These are phyloP conservation scores for Hypoxylon sp. DNA, from an alignment of 2,329 filamentous ascomycete species.

Conservation along the genomic window DNA sequence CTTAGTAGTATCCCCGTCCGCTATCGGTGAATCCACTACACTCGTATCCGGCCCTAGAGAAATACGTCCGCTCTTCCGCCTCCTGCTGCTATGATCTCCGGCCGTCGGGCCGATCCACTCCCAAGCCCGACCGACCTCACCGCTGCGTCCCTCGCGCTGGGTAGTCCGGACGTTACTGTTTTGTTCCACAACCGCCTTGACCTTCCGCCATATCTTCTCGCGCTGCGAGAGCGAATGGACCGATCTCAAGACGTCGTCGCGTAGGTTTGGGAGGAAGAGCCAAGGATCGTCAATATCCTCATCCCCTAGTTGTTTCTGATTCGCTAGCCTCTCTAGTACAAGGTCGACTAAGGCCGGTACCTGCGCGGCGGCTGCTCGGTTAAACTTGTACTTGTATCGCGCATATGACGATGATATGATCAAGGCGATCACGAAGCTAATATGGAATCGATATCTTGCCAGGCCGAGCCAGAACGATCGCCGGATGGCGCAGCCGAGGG, in stretches of 20 bases:
- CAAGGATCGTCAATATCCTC: slow-evolving; percentile 79
- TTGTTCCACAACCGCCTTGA: slow-evolving; percentile 87
- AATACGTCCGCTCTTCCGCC: slow-evolving; percentile 68
- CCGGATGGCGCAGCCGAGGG: slow-evolving; percentile 85
- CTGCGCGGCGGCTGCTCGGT: slow-evolving; percentile 76
- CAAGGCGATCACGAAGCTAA: slow-evolving; percentile 75
- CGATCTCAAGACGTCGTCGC: slow-evolving; percentile 89
- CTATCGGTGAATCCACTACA: slow-evolving; percentile 54
- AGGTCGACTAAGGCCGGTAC: slow-evolving; percentile 87
- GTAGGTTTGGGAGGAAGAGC: slow-evolving; percentile 88
- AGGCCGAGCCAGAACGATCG: slow-evolving; percentile 83
- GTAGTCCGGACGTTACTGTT: slow-evolving; percentile 90
- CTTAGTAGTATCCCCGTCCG: slow-evolving; percentile 11
- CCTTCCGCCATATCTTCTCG: slow-evolving; percentile 86
- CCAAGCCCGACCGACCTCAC: slow-evolving; percentile 77
- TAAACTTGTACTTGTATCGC: slow-evolving; percentile 73
- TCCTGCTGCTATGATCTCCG: slow-evolving; percentile 59
- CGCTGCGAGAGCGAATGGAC: slow-evolving; percentile 83
- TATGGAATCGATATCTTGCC: slow-evolving; percentile 89
- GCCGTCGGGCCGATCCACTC: slow-evolving; percentile 76
- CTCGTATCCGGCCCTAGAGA: slow-evolving; percentile 61
- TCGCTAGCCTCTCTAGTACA: slow-evolving; percentile 86
- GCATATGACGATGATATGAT: slow-evolving; percentile 72
- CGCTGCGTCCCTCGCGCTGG: slow-evolving; percentile 77
- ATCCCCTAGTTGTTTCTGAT: slow-evolving; percentile 86